Evolutionary conservation across 768 basidiomycete genomes (phyloP).

Genomic region (Leccinum pellstonianum): DNA sequence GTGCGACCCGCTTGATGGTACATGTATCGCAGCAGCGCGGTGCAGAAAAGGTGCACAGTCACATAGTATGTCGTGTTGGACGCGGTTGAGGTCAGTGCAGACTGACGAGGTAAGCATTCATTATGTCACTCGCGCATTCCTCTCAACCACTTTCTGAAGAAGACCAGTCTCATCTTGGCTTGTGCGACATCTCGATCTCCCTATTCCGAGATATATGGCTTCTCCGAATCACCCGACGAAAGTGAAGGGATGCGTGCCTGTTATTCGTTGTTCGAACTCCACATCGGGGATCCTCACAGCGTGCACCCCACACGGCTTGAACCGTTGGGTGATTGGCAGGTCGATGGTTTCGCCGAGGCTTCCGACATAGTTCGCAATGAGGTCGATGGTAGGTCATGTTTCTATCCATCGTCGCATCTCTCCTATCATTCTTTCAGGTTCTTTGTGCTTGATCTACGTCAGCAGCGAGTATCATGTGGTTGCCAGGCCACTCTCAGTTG

Average conservation of each 20-base stretch:
- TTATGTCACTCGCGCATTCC: not conserved
- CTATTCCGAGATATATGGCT: conserved; percentile 24
- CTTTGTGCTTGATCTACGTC: conserved; percentile 37
- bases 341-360: conserved; percentile 47
- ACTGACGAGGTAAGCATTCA: conserved; percentile 17
- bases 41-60: conserved; percentile 13
- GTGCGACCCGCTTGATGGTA: conserved; percentile 52
- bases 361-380: conserved; percentile 46
- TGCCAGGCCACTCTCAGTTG: conserved; percentile 39
- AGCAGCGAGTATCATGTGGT: conserved; percentile 45
- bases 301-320: conserved; percentile 35
- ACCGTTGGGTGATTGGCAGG: conserved; percentile 53
- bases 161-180: conserved; percentile 38
- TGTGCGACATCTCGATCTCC: conserved; percentile 39
- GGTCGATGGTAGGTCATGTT: conserved; percentile 42
- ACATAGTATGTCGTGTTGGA: conserved; percentile 21
- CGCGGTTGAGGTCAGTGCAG: conserved; percentile 21
- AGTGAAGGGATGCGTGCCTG: conserved; percentile 5
- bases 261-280: conserved; percentile 28
- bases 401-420: not conserved
- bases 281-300: conserved; percentile 14
- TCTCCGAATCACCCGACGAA: conserved; percentile 17
- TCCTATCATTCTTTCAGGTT: conserved; percentile 21
- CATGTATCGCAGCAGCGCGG: conserved; percentile 29
- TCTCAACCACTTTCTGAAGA: conserved; percentile 14